Conservation (phyloP, 139 green algal genomes). For the Asterochloris sp. region DNA sequence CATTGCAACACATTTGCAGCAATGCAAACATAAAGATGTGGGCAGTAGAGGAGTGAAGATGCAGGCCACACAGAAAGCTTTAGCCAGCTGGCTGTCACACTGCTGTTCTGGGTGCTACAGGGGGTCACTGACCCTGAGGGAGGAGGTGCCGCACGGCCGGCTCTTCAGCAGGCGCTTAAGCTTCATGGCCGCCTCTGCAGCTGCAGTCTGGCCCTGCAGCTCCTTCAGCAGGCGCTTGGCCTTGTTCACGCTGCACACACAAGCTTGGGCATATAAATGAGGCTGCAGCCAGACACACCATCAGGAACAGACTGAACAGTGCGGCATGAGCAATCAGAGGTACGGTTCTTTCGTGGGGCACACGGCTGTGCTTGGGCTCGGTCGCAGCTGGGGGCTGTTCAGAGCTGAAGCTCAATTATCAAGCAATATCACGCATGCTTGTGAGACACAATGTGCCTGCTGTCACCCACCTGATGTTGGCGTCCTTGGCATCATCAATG, state of each 20-base stretch:
- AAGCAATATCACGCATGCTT: too few species aligned
- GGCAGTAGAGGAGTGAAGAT: not conserved
- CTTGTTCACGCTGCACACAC: slow-evolving; percentile 33
- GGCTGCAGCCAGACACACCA: too few species aligned
- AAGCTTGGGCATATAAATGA: too few species aligned
- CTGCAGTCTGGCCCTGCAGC: slow-evolving; percentile 58
- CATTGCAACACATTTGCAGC: too few species aligned
- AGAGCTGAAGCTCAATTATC: too few species aligned
- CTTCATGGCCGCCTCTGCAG: slow-evolving; percentile 46
- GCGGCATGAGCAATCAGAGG: too few species aligned
- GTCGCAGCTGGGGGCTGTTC: too few species aligned
- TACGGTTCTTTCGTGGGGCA: too few species aligned
- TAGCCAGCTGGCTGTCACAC: not conserved
- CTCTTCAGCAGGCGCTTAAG: slow-evolving; percentile 52
- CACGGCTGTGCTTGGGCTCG: too few species aligned
- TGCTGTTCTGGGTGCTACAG: not conserved
- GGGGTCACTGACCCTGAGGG: slow-evolving; percentile 29
- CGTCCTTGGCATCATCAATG: slow-evolving; percentile 56
- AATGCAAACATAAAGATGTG: too few species aligned
- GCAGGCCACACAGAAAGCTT: not conserved
- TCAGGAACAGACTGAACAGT: too few species aligned
- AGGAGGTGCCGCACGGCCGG: slow-evolving; percentile 27
- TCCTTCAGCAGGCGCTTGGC: slow-evolving; percentile 73
- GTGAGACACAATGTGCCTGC: too few species aligned
- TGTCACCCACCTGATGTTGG: slow-evolving; percentile 37